A percentile compares a stretch with the other conserved stretches of the same genome.
phyloP scores from a whole-genome alignment of 352 stramenopile species.

The Phytophthora meadii region DNA sequence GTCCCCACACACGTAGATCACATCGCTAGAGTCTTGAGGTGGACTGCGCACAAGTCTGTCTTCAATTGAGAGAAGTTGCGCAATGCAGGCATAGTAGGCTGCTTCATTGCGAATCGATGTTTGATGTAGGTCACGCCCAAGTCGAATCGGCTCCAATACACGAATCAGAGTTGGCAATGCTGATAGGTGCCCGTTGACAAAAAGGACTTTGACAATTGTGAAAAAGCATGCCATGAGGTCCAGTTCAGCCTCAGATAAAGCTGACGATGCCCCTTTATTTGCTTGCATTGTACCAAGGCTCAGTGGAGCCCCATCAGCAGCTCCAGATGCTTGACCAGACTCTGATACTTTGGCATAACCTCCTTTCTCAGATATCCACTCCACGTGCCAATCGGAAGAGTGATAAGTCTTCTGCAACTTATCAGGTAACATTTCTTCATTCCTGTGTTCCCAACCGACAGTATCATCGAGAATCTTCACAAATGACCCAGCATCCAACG shows the following conservation, averaged over 20 bases:
- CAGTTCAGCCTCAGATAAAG: conserved; percentile 54
- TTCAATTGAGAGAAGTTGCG: conserved; percentile 74
- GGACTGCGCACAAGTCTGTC: conserved; percentile 15
- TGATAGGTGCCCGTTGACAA: conserved; percentile 64
- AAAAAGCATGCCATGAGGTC: conserved; percentile 86
- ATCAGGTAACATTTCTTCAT: neutral
- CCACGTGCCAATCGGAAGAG: conserved; percentile 20
- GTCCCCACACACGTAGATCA: conserved; percentile 92
- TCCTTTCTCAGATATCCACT: conserved; percentile 32
- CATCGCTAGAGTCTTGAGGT: conserved; percentile 2
- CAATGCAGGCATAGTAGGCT: conserved; percentile 90
- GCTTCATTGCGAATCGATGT: conserved; percentile 89
- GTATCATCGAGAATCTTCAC: conserved; percentile 36
- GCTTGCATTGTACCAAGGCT: neutral
- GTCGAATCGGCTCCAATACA: conserved; percentile 71
- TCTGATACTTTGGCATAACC: conserved; percentile 36
- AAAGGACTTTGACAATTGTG: conserved; percentile 87
- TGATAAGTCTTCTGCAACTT: no score
- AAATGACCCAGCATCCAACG: conserved; percentile 40
- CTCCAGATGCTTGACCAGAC: neutral
- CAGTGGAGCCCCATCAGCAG: neutral
- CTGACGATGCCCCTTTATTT: neutral
- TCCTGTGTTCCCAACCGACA: conserved; percentile 23
- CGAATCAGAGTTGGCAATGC: conserved; percentile 59
- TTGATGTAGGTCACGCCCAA: conserved; percentile 67